Evolutionary conservation across 2,329 filamentous ascomycete species (phyloP), one percentile per base, ranked within the genome.

Genomic region (Sporothrix variecibatus): DNA sequence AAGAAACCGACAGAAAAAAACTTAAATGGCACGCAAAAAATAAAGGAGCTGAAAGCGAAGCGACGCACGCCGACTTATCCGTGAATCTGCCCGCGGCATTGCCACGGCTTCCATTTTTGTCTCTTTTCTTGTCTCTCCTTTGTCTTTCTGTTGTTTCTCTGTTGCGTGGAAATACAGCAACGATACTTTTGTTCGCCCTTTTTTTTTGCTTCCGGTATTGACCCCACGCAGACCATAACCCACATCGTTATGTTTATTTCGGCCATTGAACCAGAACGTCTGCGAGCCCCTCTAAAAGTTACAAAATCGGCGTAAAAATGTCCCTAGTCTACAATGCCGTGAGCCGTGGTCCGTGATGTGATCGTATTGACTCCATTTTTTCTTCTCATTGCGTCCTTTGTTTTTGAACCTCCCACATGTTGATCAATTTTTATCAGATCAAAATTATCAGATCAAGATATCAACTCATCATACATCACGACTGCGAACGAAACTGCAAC

Each of bases 391-490:
- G 6, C 4, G 15, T 12, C 20, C 31, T 46, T 15, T 17, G 2
- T 17, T 65, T 65, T 5, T 11, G 11, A 11, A 26, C 51, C 23
- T 56, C 26, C n/a, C n/a, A 15, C 38, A 1, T 12, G 62, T 5
- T 67, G 38, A 46, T 43, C 62, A 40, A 17, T 43, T 43, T 56
- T 65, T 65, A 43, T 65, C 62, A 17, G n/a, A 28, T 46, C 15
- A 28, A 64, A 23, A 28, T 46, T 67, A 67, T 46, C 62, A 46
- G 62, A 67, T 67, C 62, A 46, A 65, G 23, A 23, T 23, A 67
- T 46, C 40, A 17, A 15, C 43, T 49, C 43, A 49, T 20, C 15
- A 20, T 20, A 15, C 34, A 40, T 2, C 34, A 17, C 60, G 9
- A 23, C n/a, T 26, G 11, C 4, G 12, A 40, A 64, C 6, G 23